These are phyloP conservation scores for Auricularia sp. DNA, from an alignment of 768 basidiomycete species.

Conservation along the genomic window DNA sequence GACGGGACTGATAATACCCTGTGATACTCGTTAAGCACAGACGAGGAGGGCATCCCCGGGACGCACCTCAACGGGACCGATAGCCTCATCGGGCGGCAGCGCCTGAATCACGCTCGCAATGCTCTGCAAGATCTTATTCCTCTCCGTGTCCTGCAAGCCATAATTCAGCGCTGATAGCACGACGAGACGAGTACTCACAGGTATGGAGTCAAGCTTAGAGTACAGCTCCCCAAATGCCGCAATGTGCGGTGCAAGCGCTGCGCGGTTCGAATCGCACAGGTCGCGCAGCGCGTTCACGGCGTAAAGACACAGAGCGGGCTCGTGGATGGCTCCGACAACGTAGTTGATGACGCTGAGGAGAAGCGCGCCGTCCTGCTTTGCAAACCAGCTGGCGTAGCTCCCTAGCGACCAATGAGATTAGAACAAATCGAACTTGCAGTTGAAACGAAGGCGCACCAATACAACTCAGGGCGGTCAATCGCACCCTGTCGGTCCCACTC, in stretches of 20 bases:
- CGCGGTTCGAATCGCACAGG: conserved; percentile 81
- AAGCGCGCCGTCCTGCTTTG: conserved; percentile 35
- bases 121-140: conserved; percentile 81
- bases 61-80: conserved; percentile 61
- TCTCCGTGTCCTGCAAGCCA: conserved; percentile 58
- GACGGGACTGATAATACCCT: conserved; percentile 72
- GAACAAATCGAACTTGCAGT: too few relatives aligned
- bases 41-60: too few relatives aligned
- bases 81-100: conserved; percentile 64
- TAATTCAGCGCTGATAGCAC: neutral
- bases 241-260: conserved; percentile 75
- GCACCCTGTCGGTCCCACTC: conserved; percentile 50
- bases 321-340: conserved; percentile 60
- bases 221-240: conserved; percentile 77
- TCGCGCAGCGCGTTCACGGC: conserved; percentile 79
- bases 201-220: conserved; percentile 60
- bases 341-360: conserved; percentile 59
- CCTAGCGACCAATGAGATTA: conserved; percentile 28
- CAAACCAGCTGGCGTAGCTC: conserved; percentile 73
- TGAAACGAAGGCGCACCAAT: conserved; percentile 42
- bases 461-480: conserved; percentile 62
- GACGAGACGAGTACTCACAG: conserved; percentile 34
- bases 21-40: neutral
- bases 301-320: conserved; percentile 50
- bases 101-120: conserved; percentile 93